Percentiles rank a stretch among this genome's conserved stretches.
Evolutionary conservation across 2,329 filamentous ascomycete genomes (phyloP).

Genomic region (Fusarium sp.): DNA sequence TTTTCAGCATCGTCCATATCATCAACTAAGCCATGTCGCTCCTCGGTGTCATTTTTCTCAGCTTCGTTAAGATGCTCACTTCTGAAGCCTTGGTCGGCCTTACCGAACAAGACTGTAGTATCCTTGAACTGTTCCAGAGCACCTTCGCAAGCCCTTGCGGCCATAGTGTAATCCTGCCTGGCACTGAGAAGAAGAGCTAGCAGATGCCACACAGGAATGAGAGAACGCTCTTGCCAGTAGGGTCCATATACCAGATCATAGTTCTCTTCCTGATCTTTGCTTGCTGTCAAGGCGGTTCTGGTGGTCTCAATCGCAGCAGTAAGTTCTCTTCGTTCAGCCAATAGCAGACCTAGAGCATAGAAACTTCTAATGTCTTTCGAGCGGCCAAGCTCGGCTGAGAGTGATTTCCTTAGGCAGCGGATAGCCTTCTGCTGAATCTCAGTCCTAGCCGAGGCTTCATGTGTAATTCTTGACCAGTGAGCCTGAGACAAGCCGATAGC

Average conservation of each 20-base stretch:
- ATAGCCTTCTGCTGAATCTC: conserved; percentile 84
- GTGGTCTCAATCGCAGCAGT: conserved; percentile 84
- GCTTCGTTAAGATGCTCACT: conserved; percentile 76
- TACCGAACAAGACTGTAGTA: conserved; percentile 76
- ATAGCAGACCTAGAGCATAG: conserved; percentile 84
- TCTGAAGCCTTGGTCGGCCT: conserved; percentile 66
- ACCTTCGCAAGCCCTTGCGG: conserved; percentile 85
- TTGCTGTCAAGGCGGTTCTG: conserved; percentile 78
- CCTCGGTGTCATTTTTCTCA: conserved; percentile 50
- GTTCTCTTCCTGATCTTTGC: conserved; percentile 61
- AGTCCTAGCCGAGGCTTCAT: conserved; percentile 76
- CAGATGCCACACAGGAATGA: conserved; percentile 91
- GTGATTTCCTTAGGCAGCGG: conserved; percentile 77
- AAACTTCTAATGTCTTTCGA: conserved; percentile 79
- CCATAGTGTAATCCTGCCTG: conserved; percentile 84
- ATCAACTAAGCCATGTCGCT: conserved; percentile 71
- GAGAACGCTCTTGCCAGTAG: conserved; percentile 72
- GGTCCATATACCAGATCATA: conserved; percentile 61
- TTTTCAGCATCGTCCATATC: conserved; percentile 88
- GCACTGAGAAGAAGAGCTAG: conserved; percentile 87
- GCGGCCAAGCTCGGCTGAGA: conserved; percentile 75
- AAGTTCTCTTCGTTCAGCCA: conserved; percentile 88
- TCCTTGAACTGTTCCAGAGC: conserved; percentile 91
- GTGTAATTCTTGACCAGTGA: conserved; percentile 87
- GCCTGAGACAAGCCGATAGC: conserved; percentile 88